Conservation (phyloP, 306 rosid species). For the Chamaecrista fasciculata region DNA sequence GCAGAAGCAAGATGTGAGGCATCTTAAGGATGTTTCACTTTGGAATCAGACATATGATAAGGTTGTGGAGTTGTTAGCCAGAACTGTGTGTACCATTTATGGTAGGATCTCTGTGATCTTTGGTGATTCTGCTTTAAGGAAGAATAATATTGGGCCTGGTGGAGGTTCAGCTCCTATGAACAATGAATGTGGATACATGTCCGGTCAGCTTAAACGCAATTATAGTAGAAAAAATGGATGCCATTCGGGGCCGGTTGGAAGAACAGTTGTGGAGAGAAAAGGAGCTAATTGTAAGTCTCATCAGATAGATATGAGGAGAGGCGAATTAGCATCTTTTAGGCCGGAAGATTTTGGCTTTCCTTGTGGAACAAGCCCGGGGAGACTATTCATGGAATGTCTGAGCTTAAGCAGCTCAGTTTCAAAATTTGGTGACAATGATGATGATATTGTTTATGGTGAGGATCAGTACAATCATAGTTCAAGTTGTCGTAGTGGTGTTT, state of each 20-base stretch:
- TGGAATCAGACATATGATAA: constrained; percentile 92
- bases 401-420: constrained; percentile 80
- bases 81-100: constrained; percentile 86
- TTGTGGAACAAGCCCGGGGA: constrained; percentile 85
- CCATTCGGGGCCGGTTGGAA: constrained; percentile 38
- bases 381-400: constrained; percentile 90
- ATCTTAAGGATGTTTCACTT: constrained; percentile 74
- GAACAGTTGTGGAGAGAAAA: constrained; percentile 37
- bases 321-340: constrained; percentile 54
- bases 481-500: constrained; percentile 34
- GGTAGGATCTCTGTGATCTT: constrained; percentile 62
- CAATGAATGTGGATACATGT: constrained; percentile 33
- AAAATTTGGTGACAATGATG: constrained; percentile 43
- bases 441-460: constrained; percentile 35
- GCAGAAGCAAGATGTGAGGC: constrained; percentile 88
- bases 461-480: constrained; percentile 50
- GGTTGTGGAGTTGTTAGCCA: constrained; percentile 88
- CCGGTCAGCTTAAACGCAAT: constrained; percentile 42
- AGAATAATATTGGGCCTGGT: constrained; percentile 31
- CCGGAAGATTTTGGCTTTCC: constrained; percentile 76
- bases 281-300: constrained; percentile 42
- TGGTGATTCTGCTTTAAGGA: constrained; percentile 50
- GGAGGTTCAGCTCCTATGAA: constrained; percentile 44
- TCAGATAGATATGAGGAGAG: constrained; percentile 46
- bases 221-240: constrained; percentile 37